phyloP scores from a whole-genome alignment of 805 yeast genomes.

The Saccharomycopsis sp. region DNA sequence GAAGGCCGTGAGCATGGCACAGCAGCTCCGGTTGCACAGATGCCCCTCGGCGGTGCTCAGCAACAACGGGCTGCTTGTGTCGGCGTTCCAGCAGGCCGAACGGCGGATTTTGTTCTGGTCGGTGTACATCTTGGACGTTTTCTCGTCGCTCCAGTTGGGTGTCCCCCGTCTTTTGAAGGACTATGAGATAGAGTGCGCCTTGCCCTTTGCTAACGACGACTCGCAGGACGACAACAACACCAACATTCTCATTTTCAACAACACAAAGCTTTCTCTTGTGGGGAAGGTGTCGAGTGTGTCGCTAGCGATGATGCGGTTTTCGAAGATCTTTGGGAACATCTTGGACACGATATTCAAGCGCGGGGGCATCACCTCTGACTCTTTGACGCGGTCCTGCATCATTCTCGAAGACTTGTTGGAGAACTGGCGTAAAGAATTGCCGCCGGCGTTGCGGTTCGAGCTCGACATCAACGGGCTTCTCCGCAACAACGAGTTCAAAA shows the following conservation, averaged over 20 bases:
- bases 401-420: conserved; percentile 64
- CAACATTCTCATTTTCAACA: conserved; percentile 53
- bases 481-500: conserved; percentile 29
- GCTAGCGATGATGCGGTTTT: conserved; percentile 56
- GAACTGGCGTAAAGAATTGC: conserved; percentile 70
- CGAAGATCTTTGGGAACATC: conserved; percentile 67
- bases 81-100: conserved; percentile 71
- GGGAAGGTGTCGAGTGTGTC: conserved; percentile 66
- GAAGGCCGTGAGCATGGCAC: conserved; percentile 72
- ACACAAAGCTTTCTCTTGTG: conserved; percentile 52
- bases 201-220: conserved; percentile 55
- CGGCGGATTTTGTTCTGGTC: conserved; percentile 83
- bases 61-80: conserved; percentile 56
- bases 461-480: conserved; percentile 52
- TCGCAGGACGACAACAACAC: conserved; percentile 36
- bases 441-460: conserved; percentile 53
- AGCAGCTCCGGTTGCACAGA: conserved; percentile 75
- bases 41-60: conserved; percentile 79
- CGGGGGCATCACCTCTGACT: conserved; percentile 31
- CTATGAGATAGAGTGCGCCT: conserved; percentile 77
- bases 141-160: conserved; percentile 69
- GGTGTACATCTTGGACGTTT: conserved; percentile 67
- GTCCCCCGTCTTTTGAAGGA: conserved; percentile 77
- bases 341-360: conserved; percentile 66
- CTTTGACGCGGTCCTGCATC: conserved; percentile 30